phyloP scores from a whole-genome alignment of 2,329 filamentous ascomycete genomes.

The Clonostachys rosea region DNA sequence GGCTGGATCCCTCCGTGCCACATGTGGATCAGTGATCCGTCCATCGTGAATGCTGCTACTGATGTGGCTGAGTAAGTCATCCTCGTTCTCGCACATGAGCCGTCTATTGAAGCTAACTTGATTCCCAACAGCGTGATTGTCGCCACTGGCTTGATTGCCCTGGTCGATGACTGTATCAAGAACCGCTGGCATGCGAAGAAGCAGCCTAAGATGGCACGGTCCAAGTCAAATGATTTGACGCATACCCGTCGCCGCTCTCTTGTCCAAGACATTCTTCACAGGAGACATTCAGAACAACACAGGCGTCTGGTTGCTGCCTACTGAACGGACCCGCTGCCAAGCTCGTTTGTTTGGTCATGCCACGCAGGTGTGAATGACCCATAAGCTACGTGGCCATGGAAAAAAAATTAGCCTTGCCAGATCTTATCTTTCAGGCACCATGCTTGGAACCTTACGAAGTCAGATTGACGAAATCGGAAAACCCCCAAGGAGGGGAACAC shows the following conservation, averaged over 20 bases:
- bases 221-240: constrained; percentile 14
- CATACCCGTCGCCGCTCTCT: constrained; percentile 19
- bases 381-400: too few species aligned
- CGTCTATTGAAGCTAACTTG: constrained; percentile 12
- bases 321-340: constrained; percentile 7
- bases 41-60: constrained; percentile 62
- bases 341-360: too few species aligned
- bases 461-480: too few species aligned
- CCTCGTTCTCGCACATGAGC: constrained; percentile 1
- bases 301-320: not conserved
- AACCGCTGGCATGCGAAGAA: constrained; percentile 60
- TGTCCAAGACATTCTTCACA: constrained; percentile 32
- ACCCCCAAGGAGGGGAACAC: too few species aligned
- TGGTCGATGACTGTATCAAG: constrained; percentile 90
- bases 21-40: constrained; percentile 81
- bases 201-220: constrained; percentile 9
- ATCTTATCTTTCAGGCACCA: too few species aligned
- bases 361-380: too few species aligned
- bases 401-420: too few species aligned
- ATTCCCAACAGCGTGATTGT: constrained; percentile 69
- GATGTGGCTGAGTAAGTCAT: constrained; percentile 79
- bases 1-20: constrained; percentile 89
- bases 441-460: too few species aligned
- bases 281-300: constrained; percentile 30
- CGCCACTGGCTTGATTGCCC: constrained; percentile 80